Percentiles rank a stretch among this genome's conserved stretches.
Conservation (phyloP, 139 green algal genomes). For the Auxenochlorella pyrenoidosa region DNA sequence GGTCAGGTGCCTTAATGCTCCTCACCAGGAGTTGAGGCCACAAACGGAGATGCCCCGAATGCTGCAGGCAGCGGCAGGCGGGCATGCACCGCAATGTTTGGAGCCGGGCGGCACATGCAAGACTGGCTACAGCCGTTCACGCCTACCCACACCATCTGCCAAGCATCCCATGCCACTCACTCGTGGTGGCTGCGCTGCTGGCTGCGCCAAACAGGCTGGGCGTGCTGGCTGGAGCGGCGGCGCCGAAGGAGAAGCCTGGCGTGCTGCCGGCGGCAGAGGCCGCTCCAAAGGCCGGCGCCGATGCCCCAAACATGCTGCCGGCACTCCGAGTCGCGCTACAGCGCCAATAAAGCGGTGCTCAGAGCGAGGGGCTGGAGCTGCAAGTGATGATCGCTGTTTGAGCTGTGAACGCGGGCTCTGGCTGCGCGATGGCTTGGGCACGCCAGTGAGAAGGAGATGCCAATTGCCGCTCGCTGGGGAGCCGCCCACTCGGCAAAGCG, state of each 20-base stretch:
- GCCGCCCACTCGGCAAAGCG: no score
- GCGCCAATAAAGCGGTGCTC: no score
- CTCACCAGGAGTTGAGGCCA: neutral
- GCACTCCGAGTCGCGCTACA: neutral
- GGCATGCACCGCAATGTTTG: no score
- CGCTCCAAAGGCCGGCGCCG: constrained; percentile 35
- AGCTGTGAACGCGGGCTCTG: neutral
- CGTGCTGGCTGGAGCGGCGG: constrained; percentile 21
- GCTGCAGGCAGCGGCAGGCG: neutral
- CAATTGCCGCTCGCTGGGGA: no score
- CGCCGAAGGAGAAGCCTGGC: constrained; percentile 8
- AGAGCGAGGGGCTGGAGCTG: no score
- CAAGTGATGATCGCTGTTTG: no score
- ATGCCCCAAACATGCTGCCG: neutral
- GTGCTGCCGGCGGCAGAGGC: constrained; percentile 17
- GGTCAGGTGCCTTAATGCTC: no score
- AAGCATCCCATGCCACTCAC: neutral
- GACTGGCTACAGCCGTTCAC: no score
- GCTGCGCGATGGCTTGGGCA: neutral
- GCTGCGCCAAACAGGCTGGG: constrained; percentile 28
- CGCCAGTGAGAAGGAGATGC: neutral
- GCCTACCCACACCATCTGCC: no score
- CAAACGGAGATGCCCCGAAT: neutral
- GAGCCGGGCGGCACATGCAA: no score
- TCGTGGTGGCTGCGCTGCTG: neutral